phyloP scores from a whole-genome alignment of 495 filamentous ascomycete genomes.

The Darksidea phi region DNA sequence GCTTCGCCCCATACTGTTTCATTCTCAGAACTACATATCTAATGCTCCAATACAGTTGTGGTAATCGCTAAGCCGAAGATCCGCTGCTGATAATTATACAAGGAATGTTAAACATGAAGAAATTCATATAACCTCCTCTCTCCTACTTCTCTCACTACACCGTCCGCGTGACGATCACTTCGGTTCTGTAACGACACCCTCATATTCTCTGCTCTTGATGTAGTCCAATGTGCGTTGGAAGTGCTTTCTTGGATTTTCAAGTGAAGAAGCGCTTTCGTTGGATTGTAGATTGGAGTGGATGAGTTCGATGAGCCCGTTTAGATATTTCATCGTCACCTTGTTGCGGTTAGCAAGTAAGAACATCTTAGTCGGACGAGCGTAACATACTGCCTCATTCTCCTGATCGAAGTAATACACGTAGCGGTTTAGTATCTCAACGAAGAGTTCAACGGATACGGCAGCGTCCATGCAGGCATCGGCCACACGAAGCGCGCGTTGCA shows the following conservation, averaged over 20 bases:
- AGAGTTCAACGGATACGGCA: conserved; percentile 94
- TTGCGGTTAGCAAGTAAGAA: not conserved
- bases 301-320: conserved; percentile 96
- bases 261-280: conserved; percentile 72
- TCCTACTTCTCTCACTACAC: too few relatives aligned
- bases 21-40: too few relatives aligned
- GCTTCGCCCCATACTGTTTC: too few relatives aligned
- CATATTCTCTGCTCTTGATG: conserved; percentile 85
- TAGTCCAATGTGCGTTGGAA: conserved; percentile 94
- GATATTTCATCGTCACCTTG: conserved; percentile 92
- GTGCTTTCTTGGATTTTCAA: conserved; percentile 85
- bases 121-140: too few relatives aligned
- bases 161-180: conserved; percentile 45
- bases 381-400: conserved; percentile 88
- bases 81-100: too few relatives aligned
- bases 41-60: too few relatives aligned
- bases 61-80: too few relatives aligned
- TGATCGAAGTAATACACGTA: conserved; percentile 99
- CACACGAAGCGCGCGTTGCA: conserved; percentile 91
- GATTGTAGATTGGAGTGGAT: conserved; percentile 93
- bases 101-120: too few relatives aligned
- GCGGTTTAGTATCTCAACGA: conserved; percentile 95
- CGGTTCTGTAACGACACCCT: conserved; percentile 78
- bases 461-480: conserved; percentile 99
- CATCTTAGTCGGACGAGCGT: not conserved